Evolutionary conservation across 805 yeast genomes (phyloP).

Genomic region (Ogataea paraovalis): DNA sequence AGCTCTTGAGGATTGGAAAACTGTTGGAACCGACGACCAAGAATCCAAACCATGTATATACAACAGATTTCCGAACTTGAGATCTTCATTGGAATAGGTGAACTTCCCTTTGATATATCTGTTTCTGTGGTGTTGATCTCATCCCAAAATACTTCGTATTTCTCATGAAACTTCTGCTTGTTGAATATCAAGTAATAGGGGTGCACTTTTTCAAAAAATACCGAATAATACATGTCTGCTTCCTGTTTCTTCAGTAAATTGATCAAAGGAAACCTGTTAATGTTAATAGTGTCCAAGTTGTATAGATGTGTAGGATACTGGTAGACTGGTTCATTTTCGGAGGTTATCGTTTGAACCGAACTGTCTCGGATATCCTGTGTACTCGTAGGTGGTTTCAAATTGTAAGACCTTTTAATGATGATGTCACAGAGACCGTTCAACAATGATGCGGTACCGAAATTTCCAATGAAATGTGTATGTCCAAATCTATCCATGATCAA

Average conservation of each 20-base stretch:
- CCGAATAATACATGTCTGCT: constrained; percentile 34
- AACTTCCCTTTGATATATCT: constrained; percentile 1
- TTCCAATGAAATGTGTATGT: constrained; percentile 45
- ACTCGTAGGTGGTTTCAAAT: constrained; percentile 33
- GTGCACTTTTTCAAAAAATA: constrained; percentile 41
- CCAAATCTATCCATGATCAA: constrained; percentile 42
- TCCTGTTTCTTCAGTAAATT: constrained; percentile 31
- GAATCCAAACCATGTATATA: constrained; percentile 44
- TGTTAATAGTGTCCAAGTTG: constrained; percentile 28
- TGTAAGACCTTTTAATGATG: constrained; percentile 35
- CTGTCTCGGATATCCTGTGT: constrained; percentile 31
- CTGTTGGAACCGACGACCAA: constrained; percentile 34
- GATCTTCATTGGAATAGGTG: constrained; percentile 18
- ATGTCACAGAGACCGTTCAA: constrained; percentile 41
- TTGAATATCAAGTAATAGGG: constrained; percentile 42
- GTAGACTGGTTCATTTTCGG: constrained; percentile 32
- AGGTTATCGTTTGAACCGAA: constrained; percentile 32
- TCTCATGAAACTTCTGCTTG: constrained; percentile 29
- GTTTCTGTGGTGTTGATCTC: constrained; percentile 22
- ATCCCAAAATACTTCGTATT: constrained; percentile 38
- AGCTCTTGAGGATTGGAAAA: constrained; percentile 24
- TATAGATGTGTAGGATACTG: constrained; percentile 33
- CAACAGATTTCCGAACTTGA: constrained; percentile 38
- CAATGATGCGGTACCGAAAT: constrained; percentile 42
- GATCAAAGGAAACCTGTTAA: constrained; percentile 38